phyloP scores from a whole-genome alignment of 2,329 filamentous ascomycete species.

The Aspergillus hortae region DNA sequence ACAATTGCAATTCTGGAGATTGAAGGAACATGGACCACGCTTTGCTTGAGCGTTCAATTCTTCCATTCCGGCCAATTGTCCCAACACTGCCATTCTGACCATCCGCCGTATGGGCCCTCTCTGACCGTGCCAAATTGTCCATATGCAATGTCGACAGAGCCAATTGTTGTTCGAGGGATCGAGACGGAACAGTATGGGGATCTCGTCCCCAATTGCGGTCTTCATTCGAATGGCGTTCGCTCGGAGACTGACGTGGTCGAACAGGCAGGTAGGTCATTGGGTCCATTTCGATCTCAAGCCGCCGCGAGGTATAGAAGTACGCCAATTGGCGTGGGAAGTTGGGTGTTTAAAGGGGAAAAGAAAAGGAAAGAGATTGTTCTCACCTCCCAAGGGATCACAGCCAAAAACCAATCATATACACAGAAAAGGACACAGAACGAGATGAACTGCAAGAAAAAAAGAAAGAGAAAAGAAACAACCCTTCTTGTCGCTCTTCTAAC shows the following conservation, averaged over 20 bases:
- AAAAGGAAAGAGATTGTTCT: slow-evolving; percentile 9
- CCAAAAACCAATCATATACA: slow-evolving; percentile 23
- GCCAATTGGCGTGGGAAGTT: background rate
- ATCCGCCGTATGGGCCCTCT: background rate
- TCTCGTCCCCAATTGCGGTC: slow-evolving; percentile 9
- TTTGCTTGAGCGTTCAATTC: background rate
- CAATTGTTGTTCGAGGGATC: slow-evolving; percentile 1
- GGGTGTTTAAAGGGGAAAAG: slow-evolving; percentile 1
- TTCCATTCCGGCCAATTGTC: background rate
- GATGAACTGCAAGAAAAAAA: slow-evolving; percentile 8
- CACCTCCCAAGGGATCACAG: slow-evolving; percentile 23
- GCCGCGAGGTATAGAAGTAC: background rate
- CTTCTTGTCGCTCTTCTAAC: slow-evolving; percentile 36
- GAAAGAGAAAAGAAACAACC: slow-evolving; percentile 21
- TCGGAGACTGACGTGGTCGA: slow-evolving; percentile 4
- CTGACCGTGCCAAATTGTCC: slow-evolving; percentile 1
- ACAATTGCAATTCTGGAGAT: slow-evolving; percentile 3
- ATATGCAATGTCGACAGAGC: background rate
- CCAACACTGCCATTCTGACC: slow-evolving; percentile 1
- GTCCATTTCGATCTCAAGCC: background rate
- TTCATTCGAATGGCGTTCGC: slow-evolving; percentile 9
- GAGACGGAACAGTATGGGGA: slow-evolving; percentile 6
- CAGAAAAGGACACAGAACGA: slow-evolving; percentile 12
- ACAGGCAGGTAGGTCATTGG: slow-evolving; percentile 5
- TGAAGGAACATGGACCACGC: background rate